Evolutionary conservation across 768 basidiomycete species (phyloP).

Genomic region (Lyophyllum shimeji): DNA sequence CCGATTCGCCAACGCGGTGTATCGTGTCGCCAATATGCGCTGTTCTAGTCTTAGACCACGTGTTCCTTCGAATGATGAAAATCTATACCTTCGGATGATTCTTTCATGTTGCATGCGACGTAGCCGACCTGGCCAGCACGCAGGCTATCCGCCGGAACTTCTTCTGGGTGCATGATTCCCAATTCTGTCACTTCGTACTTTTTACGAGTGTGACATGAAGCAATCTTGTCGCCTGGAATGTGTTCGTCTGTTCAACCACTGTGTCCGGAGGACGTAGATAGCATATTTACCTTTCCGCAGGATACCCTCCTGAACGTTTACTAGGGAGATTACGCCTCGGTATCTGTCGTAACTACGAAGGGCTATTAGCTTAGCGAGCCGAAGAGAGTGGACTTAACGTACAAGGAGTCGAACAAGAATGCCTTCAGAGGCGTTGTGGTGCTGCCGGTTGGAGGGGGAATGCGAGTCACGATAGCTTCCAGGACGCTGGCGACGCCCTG

Average conservation of each 20-base stretch:
- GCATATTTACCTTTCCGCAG: conserved; percentile 69
- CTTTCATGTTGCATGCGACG: conserved; percentile 97
- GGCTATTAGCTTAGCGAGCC: conserved; percentile 12
- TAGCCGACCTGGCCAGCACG: conserved; percentile 85
- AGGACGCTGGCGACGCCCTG: conserved; percentile 77
- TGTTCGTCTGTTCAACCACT: background rate
- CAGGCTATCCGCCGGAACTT: conserved; percentile 67
- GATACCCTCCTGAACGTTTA: conserved; percentile 78
- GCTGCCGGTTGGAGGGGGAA: conserved; percentile 75
- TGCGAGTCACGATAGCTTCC: conserved; percentile 74
- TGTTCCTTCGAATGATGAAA: background rate
- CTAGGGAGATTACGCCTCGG: conserved; percentile 91
- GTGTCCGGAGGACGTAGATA: background rate
- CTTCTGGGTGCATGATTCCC: conserved; percentile 89
- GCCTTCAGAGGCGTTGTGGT: conserved; percentile 66
- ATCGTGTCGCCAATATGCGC: conserved; percentile 96
- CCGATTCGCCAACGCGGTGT: conserved; percentile 67
- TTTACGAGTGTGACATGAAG: conserved; percentile 80
- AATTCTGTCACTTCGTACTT: conserved; percentile 88
- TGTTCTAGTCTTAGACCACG: conserved; percentile 26
- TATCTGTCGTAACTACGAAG: conserved; percentile 86
- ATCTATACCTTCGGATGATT: conserved; percentile 82
- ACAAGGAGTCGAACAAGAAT: conserved; percentile 93
- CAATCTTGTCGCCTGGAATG: conserved; percentile 80
- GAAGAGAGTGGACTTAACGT: conserved; percentile 25